Base-by-base conservation (phyloP, 768 basidiomycete species). In the Termitomyces eurrhizus region DNA sequence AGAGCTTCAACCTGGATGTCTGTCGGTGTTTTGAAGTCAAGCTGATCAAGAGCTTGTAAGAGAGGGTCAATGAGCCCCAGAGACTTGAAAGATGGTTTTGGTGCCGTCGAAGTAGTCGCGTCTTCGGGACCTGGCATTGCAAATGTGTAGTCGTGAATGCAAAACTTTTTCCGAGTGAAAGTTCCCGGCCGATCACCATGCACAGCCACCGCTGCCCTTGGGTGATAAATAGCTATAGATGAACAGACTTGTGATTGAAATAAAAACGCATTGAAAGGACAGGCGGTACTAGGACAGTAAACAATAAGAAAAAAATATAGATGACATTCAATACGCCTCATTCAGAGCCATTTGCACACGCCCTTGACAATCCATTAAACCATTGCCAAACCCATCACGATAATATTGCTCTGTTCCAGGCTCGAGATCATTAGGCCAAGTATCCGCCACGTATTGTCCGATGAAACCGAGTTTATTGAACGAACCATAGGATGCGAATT, bases 1-100 rank as follows among this genome's bases (percentile, higher is more conserved):
- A 99, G 82, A 39, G 82, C 82, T 68, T 93, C 86, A 2, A 78
- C 76, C 73, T 99, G 97, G 66, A 99, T 99, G 57, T 91, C 89
- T 8, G 96, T 96, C 0, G 97, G 96, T 46, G 80, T 78, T 63
- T 83, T 94, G 82, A 85, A 98, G 52, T 86, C 86, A 45, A 98
- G 77, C 59, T 88, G 86, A 48, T 86, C 81, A 49, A 98, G 84
- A 5, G 95, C 90, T 68, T 92, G 84, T 52, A 97, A 86, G 1
- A 99, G 82, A 57, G 93, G 94, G 44, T 91, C 86, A 53, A 95
- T 96, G 56, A 99, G 85, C 21, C 21, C 21, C 21, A 21, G 21
- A 21, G 21, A 84, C 65, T 84, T 84, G 76, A 99, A 99, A 2
- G 90, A 86, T 11, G 75, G 63, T 46, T 67, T 65, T 29, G 63